Conservation (phyloP, 2,329 filamentous ascomycete species). For the Aspergillus novofumigatus region DNA sequence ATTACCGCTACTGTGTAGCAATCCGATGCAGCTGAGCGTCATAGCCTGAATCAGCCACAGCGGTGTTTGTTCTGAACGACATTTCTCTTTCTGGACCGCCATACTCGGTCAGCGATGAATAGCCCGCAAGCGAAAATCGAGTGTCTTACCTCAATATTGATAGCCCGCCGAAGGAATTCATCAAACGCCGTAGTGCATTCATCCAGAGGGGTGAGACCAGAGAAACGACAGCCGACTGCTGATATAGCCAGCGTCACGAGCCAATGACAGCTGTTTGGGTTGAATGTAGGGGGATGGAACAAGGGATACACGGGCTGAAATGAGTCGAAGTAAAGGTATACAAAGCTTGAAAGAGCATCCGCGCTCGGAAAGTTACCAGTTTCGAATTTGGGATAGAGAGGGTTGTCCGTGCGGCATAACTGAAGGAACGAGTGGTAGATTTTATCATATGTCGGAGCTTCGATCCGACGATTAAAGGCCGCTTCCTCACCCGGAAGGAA, state of each 20-base stretch:
- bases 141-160: constrained; percentile 30
- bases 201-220: constrained; percentile 22
- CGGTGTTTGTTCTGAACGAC: constrained; percentile 6
- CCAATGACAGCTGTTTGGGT: constrained; percentile 37
- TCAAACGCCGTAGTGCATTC: constrained; percentile 34
- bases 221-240: constrained; percentile 39
- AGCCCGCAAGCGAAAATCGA: background rate
- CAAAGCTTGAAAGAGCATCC: constrained; percentile 25
- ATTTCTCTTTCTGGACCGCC: constrained; percentile 24
- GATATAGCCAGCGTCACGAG: constrained; percentile 37
- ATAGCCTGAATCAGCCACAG: constrained; percentile 29
- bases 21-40: constrained; percentile 31
- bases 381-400: constrained; percentile 30
- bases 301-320: constrained; percentile 41
- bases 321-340: constrained; percentile 35
- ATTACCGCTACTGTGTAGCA: constrained; percentile 22
- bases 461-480: constrained; percentile 14
- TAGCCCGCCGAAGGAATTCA: constrained; percentile 39
- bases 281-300: constrained; percentile 36
- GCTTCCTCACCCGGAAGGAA: constrained; percentile 13
- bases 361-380: constrained; percentile 25
- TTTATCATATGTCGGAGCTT: constrained; percentile 22
- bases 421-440: constrained; percentile 28
- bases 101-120: constrained; percentile 1
- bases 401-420: constrained; percentile 28